Evolutionary conservation across 2,329 filamentous ascomycete genomes (phyloP), one percentile per base, ranked within the genome.

Genomic region (Colletotrichum sansevieriae): DNA sequence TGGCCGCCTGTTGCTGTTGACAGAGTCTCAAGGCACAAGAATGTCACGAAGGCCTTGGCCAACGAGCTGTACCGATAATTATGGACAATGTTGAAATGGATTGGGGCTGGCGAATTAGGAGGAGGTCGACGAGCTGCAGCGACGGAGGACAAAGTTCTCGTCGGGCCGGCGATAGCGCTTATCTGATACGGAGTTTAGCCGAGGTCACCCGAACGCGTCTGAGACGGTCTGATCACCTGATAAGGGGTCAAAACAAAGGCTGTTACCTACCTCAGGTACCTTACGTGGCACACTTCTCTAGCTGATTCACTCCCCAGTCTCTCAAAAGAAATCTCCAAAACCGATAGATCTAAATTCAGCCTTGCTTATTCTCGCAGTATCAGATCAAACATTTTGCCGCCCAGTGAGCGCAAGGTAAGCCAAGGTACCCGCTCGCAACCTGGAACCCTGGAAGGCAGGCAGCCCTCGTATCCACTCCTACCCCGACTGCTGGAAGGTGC

Each of bases 401-500:
- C 22, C 49, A 52, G 49, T 29, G 49, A 12, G 49, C 35, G 49
- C 13, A 39, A 39, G 13, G 37, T 39, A 15, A 12, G 13, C 37
- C 9, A 8, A 29, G 29, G 6, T 9, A 13, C 39, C n/a, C 9
- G 37, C 60, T 25, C 37, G 11, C 49, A 63, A 46, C 35, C 22
- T 25, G 44, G 47, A 13, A 54, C 22, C 18, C 22, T 25, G 10
- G 47, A 49, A 43, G 57, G 41, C 43, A 44, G 46, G 54, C 52
- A 65, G 62, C 62, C 62, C 62, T 65, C 54, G 64, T 63, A 66
- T 64, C 65, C 65, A 68, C 62, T 47, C 4, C 5, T 64, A 64
- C 60, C 60, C 65, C 65, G 65, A 67, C 44, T 64, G 52, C 35
- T 29, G 29, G 18, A 22, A 15, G n/a, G 52, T 13, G 13, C 52